A percentile compares a stretch with the other conserved stretches of the same genome.
Conservation (phyloP, 805 yeast genomes). For the Starmerella etchellsii region DNA sequence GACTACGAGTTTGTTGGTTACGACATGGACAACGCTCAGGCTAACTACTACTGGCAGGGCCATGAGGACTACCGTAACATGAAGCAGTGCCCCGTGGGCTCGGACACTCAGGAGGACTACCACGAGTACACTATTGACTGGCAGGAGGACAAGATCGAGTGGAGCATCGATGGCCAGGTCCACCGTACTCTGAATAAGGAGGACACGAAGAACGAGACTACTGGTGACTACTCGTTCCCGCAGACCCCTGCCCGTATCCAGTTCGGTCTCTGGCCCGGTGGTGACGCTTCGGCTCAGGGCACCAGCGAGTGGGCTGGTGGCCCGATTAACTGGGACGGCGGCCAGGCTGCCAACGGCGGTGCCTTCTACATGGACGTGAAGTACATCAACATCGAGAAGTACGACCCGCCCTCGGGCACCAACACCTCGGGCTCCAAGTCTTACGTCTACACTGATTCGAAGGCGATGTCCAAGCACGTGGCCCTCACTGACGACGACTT, state of each 20-base stretch:
- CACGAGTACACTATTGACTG: constrained; percentile 74
- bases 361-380: constrained; percentile 60
- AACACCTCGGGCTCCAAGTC: constrained; percentile 35
- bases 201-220: constrained; percentile 46
- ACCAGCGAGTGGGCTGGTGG: constrained; percentile 86
- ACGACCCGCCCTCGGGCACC: constrained; percentile 55
- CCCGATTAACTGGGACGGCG: constrained; percentile 63
- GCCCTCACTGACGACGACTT: constrained; percentile 52
- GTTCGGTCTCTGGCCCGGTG: constrained; percentile 45
- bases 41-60: constrained; percentile 74
- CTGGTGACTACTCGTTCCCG: constrained; percentile 61
- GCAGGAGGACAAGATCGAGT: constrained; percentile 54
- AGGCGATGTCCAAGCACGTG: constrained; percentile 35
- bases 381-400: constrained; percentile 50
- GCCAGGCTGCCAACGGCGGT: constrained; percentile 63
- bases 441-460: constrained; percentile 42
- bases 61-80: constrained; percentile 53
- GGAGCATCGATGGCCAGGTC: constrained; percentile 59
- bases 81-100: constrained; percentile 30
- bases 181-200: constrained; percentile 51
- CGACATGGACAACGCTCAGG: constrained; percentile 51
- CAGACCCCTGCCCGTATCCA: constrained; percentile 85
- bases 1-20: constrained; percentile 81
- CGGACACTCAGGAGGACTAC: constrained; percentile 49
- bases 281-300: constrained; percentile 38